Evolutionary conservation across 768 basidiomycete species (phyloP).

Genomic region (Boletales sp.): DNA sequence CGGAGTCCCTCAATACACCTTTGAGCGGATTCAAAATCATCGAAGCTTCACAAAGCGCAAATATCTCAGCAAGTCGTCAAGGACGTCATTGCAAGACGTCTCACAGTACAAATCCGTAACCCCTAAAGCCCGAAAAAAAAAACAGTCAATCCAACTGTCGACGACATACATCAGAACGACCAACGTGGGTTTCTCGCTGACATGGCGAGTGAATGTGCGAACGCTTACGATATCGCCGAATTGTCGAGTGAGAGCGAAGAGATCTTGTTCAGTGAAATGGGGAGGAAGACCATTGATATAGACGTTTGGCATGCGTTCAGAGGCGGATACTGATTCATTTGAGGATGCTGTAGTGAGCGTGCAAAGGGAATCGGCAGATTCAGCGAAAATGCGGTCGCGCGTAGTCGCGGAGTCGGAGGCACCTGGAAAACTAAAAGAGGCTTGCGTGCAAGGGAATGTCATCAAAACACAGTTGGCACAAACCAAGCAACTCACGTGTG

Average conservation of each 20-base stretch:
- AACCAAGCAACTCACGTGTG: constrained; percentile 20
- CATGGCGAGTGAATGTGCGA: constrained; percentile 79
- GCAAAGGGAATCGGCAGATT: constrained; percentile 11
- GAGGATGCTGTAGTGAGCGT: constrained; percentile 11
- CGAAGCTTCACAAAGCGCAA: constrained; percentile 48
- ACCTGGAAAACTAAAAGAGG: constrained; percentile 25
- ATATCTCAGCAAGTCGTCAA: background rate
- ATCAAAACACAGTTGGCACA: background rate
- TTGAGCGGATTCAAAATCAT: constrained; percentile 62
- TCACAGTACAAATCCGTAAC: constrained; percentile 78
- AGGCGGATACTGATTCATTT: constrained; percentile 10
- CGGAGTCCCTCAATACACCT: constrained; percentile 70
- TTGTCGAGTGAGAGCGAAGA: constrained; percentile 66
- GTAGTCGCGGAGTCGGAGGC: constrained; percentile 9
- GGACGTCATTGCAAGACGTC: constrained; percentile 25
- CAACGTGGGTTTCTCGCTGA: constrained; percentile 63
- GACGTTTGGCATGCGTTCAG: constrained; percentile 61
- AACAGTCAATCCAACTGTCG: background rate
- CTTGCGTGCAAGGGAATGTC: constrained; percentile 9
- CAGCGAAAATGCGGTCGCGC: constrained; percentile 8
- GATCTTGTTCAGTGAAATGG: constrained; percentile 76
- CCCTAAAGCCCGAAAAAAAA: constrained; percentile 38
- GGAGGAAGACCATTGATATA: constrained; percentile 88
- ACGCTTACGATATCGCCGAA: constrained; percentile 77
- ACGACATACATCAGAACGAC: constrained; percentile 15